Conservation (phyloP, 208 protist species). For the Crithidia fasciculata region DNA sequence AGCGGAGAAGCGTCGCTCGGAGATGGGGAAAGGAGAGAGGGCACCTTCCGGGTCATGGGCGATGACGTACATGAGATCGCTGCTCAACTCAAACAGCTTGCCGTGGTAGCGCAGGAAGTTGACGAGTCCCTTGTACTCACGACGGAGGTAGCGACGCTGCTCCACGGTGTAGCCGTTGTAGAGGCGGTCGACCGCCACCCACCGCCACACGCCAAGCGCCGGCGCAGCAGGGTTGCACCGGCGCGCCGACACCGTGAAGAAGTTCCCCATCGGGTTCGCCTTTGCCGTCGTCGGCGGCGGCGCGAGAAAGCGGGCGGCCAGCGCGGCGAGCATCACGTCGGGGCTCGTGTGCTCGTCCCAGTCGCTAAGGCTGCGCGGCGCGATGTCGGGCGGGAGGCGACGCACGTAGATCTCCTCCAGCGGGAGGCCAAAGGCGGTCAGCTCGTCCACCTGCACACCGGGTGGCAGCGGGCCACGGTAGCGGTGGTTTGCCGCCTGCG, state of each 20-base stretch:
- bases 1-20: conserved; percentile 62
- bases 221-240: background rate
- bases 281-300: conserved; percentile 56
- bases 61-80: conserved; percentile 77
- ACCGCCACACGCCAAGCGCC: conserved; percentile 60
- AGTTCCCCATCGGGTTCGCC: background rate
- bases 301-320: conserved; percentile 65
- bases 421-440: conserved; percentile 36
- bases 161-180: conserved; percentile 57
- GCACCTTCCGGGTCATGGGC: conserved; percentile 74
- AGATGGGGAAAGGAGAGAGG: conserved; percentile 67
- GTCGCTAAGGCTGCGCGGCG: conserved; percentile 80
- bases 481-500: no score
- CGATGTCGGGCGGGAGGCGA: conserved; percentile 72
- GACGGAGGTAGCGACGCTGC: conserved; percentile 56
- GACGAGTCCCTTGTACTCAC: conserved; percentile 67
- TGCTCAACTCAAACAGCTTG: conserved; percentile 79
- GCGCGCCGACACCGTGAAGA: conserved; percentile 8
- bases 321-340: conserved; percentile 47
- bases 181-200: conserved; percentile 72
- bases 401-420: conserved; percentile 78
- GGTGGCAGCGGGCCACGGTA: background rate
- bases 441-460: conserved; percentile 29
- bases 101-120: conserved; percentile 88
- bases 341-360: conserved; percentile 65